These are phyloP conservation scores for Hydnum rufescens DNA, from an alignment of 768 basidiomycete genomes.

Conservation along the genomic window DNA sequence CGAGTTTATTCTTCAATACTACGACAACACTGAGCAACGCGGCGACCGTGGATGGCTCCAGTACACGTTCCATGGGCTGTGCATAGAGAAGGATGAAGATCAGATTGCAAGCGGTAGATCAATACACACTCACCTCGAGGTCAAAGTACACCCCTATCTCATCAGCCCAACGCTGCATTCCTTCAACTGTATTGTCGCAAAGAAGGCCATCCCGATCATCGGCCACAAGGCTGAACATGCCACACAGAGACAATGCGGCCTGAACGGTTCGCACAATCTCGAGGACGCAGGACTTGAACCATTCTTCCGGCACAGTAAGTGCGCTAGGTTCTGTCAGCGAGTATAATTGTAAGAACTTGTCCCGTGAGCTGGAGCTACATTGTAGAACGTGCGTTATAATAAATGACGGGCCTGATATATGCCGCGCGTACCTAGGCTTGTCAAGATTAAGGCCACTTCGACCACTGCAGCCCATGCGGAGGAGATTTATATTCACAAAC, in stretches of 20 bases:
- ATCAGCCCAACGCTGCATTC: conserved; percentile 44
- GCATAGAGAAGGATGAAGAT: neutral
- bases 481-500: conserved; percentile 62
- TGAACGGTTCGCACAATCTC: conserved; percentile 62
- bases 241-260: conserved; percentile 48
- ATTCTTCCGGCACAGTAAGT: conserved; percentile 11
- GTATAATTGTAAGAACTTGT: conserved; percentile 57
- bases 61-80: conserved; percentile 50
- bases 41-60: conserved; percentile 52
- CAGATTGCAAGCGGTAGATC: neutral
- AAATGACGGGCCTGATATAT: conserved; percentile 1
- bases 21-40: conserved; percentile 52
- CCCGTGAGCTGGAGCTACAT: conserved; percentile 37
- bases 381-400: neutral
- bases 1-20: conserved; percentile 47
- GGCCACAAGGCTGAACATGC: conserved; percentile 29
- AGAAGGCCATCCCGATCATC: conserved; percentile 41
- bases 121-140: conserved; percentile 29
- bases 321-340: conserved; percentile 28
- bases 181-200: conserved; percentile 58
- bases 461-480: conserved; percentile 73
- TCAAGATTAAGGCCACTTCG: conserved; percentile 58
- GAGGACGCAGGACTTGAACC: conserved; percentile 48
- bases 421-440: conserved; percentile 26
- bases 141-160: conserved; percentile 42